Evolutionary conservation across 305 asterid species (phyloP), one percentile per base, ranked within the genome.

Genomic region (Rubia balearica): DNA sequence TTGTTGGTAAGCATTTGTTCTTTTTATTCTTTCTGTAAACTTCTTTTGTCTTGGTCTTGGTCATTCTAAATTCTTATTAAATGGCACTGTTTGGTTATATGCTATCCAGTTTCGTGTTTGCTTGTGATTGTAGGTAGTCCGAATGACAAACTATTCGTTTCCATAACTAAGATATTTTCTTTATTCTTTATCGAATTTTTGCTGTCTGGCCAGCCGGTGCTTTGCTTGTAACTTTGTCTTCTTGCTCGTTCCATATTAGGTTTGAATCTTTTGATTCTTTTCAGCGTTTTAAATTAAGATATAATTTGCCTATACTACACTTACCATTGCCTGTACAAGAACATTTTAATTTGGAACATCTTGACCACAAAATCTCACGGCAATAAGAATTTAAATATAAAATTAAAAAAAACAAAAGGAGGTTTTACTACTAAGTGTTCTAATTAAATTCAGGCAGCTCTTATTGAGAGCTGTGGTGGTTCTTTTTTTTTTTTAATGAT

Each of bases 1-100:
- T 86, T 55, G 83, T 95, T 70, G 99, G 99, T 95, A 87, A 78
- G 70, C 40, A 65, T 69, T 41, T 64, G 71, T 74, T 71, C 70
- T 63, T 30, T 68, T 76, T 53, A 61, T 51, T 69, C 67, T 67
- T 65, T 45, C 24, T 57, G 4, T 38, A 5, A 12, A 36, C 57
- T 68, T 38, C 59, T 61, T n/a, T n/a, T n/a, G n/a, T n/a, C n/a
- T 56, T 41, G 76, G 33, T 65, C 49, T 40, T 43, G 17, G 60
- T 24, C 33, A 67, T 43, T 17, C 70, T 67, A 56, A 16, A 67
- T 24, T 67, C 21, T 8, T 48, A 3, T 61, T 17, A 6, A 36
- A 41, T 40, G 24, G 3, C 21, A 22, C 41, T 42, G 33, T 22
- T 24, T 55, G 46, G 60, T 62, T 41, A n/a, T 65, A 55, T 27